These are phyloP conservation scores for Rugonectria rugulosa DNA, from an alignment of 2,329 filamentous ascomycete species.

Conservation along the genomic window DNA sequence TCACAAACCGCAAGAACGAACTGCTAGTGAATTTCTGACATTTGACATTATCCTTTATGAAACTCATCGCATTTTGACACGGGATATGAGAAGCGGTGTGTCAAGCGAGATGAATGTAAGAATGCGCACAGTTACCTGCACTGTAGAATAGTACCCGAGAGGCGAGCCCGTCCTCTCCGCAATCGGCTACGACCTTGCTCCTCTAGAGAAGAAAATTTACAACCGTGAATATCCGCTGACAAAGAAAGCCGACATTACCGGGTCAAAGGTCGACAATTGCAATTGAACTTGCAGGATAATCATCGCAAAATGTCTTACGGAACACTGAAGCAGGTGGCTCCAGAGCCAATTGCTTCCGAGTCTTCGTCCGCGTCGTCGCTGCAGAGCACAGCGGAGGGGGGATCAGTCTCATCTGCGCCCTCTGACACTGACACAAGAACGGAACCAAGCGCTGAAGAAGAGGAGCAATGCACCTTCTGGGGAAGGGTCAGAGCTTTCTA, in stretches of 20 bases:
- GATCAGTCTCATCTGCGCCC: background rate
- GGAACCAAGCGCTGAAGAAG: background rate
- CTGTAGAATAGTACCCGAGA: too few species aligned
- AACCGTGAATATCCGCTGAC: background rate
- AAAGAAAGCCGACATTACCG: background rate
- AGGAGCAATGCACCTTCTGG: background rate
- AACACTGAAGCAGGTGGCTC: constrained; percentile 1
- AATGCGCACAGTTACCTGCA: too few species aligned
- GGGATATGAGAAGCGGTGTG: too few species aligned
- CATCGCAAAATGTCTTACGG: constrained; percentile 20
- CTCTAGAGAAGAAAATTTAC: too few species aligned
- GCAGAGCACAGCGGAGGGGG: background rate
- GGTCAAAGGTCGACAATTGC: background rate
- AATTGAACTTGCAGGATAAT: background rate
- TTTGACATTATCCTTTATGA: too few species aligned
- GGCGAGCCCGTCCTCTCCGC: too few species aligned
- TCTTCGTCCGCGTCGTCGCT: background rate
- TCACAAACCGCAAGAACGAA: too few species aligned
- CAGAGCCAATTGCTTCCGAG: background rate
- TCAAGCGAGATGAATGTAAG: too few species aligned
- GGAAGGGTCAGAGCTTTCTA: constrained; percentile 50
- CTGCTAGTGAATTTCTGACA: too few species aligned
- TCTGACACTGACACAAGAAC: background rate
- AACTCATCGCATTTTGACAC: too few species aligned
- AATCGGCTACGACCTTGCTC: too few species aligned